Conservation (phyloP, 2,329 filamentous ascomycete genomes). For the Passalora sequoiae region DNA sequence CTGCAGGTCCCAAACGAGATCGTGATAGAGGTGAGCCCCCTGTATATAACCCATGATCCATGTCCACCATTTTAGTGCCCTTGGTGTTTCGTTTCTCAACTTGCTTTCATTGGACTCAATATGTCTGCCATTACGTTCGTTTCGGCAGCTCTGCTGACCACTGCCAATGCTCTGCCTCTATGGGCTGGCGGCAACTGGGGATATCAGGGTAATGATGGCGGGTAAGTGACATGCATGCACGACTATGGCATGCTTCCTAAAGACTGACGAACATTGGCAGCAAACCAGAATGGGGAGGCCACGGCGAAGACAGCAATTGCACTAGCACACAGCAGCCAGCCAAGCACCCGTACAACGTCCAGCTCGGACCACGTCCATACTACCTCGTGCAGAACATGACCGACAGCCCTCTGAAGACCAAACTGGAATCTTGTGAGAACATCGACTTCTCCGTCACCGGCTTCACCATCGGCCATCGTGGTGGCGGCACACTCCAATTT, state of each 20-base stretch:
- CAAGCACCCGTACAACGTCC: not conserved
- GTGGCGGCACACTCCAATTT: slow-evolving; percentile 11
- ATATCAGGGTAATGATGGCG: not conserved
- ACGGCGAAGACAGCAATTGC: not conserved
- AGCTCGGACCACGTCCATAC: slow-evolving; percentile 10
- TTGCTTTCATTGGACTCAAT: too few relatives aligned
- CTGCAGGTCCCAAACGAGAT: too few relatives aligned
- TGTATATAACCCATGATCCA: too few relatives aligned
- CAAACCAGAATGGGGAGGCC: not conserved
- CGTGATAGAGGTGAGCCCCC: too few relatives aligned
- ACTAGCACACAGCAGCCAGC: not conserved
- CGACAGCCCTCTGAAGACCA: slow-evolving; percentile 9
- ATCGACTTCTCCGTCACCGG: slow-evolving; percentile 7
- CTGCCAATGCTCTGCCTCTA: slow-evolving; percentile 1
- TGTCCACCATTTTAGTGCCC: too few relatives aligned
- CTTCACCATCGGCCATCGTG: slow-evolving; percentile 10
- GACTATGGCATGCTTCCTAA: too few relatives aligned
- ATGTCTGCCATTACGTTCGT: not conserved
- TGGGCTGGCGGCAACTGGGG: not conserved
- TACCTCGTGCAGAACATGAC: slow-evolving; percentile 13
- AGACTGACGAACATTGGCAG: not conserved
- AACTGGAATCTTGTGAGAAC: slow-evolving; percentile 10
- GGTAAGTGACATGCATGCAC: not conserved
- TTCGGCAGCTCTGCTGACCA: not conserved
- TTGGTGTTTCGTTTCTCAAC: too few relatives aligned